Base-by-base conservation (phyloP, 108 stramenopile genomes). In the Chaetoceros tenuissimus region DNA sequence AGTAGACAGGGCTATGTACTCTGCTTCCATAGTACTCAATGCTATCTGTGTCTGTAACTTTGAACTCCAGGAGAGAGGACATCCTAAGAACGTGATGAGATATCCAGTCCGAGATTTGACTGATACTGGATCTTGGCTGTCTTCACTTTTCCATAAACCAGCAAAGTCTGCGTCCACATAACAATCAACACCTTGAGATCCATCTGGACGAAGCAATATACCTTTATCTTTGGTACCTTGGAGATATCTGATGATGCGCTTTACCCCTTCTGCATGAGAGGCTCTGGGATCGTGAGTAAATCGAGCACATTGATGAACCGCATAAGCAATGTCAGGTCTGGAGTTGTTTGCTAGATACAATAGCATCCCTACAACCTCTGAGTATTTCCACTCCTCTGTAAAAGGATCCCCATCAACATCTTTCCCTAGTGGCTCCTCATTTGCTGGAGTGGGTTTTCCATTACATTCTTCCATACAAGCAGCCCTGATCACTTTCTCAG, bases 1-100 rank as follows among this genome's bases (percentile, higher is more conserved):
- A 8, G 25, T 17, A 28, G 31, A 29, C 5, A 73, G 34, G 5
- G 34, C 34, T 22, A 59, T 58, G 54, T 68, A 74, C 40, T 83
- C 81, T 10, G 72, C 57, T 56, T 83, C 75, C 62, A 63, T 73
- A 1, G 81, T 77, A 2, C 58, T 60, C 30, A 75, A 19, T 13
- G 78, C 71, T 43, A 74, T 71, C 27, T 79, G 65, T 0, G 61
- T 54, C 51, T 82, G 81, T 1, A 76, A 48, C 24, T 62, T 66
- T 2, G 68, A 74, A 21, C 25, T 54, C 79, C 79, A 80, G n/a
- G 67, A 7, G 24, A 80, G 31, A 13, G 79, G 74, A 43, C 60
- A 64, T 21, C 69, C 56, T 0, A 23, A 59, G 0, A 69, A 31
- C 8, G 3, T 29, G 29, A 70, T 71, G 5, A 71, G 48, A 50